Conservation (phyloP, 192 early-diverging fungal genomes). For the Dimargaris cristalligena region DNA sequence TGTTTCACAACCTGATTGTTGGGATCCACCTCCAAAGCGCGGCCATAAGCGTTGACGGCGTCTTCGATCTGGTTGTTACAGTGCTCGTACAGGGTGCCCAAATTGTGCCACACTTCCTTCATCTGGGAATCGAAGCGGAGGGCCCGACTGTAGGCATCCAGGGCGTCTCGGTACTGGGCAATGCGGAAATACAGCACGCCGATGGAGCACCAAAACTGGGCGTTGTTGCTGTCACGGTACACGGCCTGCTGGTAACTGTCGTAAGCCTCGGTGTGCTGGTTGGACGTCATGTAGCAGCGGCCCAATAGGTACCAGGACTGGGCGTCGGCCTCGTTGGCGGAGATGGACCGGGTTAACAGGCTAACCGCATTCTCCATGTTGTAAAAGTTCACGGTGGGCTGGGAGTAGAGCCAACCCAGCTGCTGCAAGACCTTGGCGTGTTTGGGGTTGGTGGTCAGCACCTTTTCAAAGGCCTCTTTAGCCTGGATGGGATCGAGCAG, state of each 20-base stretch:
- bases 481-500: constrained; percentile 69
- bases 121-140: constrained; percentile 86
- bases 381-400: constrained; percentile 58
- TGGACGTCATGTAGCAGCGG: constrained; percentile 93
- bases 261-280: constrained; percentile 89
- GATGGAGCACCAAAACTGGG: constrained; percentile 98
- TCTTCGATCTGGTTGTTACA: constrained; percentile 96
- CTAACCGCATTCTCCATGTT: constrained; percentile 77
- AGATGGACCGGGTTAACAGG: constrained; percentile 68
- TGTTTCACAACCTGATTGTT: constrained; percentile 76
- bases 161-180: constrained; percentile 79
- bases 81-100: constrained; percentile 90
- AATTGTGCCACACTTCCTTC: constrained; percentile 94
- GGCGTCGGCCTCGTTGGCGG: constrained; percentile 65
- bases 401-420: constrained; percentile 89
- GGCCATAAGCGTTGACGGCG: constrained; percentile 90
- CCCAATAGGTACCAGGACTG: constrained; percentile 93
- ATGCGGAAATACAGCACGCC: constrained; percentile 97
- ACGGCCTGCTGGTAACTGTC: constrained; percentile 97
- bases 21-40: constrained; percentile 84
- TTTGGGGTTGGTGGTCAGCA: constrained; percentile 71
- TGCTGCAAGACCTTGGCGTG: constrained; percentile 96
- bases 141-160: constrained; percentile 92
- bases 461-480: constrained; percentile 82
- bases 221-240: constrained; percentile 72